These are phyloP conservation scores for Anaeramoeba flamelloides DNA, from an alignment of 78 protist species.

Conservation along the genomic window DNA sequence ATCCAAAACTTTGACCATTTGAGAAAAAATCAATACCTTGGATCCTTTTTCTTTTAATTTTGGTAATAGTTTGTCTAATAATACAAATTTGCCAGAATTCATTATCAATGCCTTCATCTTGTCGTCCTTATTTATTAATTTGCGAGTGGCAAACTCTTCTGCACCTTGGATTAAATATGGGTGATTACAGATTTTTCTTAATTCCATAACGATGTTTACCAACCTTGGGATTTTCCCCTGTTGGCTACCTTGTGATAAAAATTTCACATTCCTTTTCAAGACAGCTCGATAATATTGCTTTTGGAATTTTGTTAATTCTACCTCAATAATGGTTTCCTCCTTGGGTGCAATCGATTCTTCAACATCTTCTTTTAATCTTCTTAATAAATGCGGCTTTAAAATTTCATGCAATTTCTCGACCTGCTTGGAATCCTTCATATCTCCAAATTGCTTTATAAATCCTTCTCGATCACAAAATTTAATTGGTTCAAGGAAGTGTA, in stretches of 20 bases:
- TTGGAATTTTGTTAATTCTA: neutral
- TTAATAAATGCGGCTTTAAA: neutral
- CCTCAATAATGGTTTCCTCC: neutral
- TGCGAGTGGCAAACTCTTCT: neutral
- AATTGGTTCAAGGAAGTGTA: conserved; percentile 50
- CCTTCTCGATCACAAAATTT: conserved; percentile 21
- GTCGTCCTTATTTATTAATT: neutral
- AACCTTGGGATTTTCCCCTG: neutral
- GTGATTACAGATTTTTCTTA: conserved; percentile 15
- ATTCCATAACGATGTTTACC: conserved; percentile 5
- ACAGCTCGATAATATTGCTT: neutral
- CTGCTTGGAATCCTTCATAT: conserved; percentile 27
- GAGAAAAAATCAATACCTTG: neutral
- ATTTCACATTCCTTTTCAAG: neutral
- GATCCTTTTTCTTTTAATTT: neutral
- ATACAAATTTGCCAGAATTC: neutral
- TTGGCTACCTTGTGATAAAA: conserved; percentile 3
- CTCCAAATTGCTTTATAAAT: conserved; percentile 50
- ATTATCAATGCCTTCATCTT: neutral
- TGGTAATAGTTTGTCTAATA: neutral
- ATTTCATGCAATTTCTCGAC: neutral
- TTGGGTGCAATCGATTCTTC: neutral
- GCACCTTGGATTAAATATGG: neutral
- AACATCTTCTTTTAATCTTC: conserved; percentile 6
- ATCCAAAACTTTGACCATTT: neutral